phyloP scores from a whole-genome alignment of 1,139 yeast genomes.

The Geotrichum armillariae region DNA sequence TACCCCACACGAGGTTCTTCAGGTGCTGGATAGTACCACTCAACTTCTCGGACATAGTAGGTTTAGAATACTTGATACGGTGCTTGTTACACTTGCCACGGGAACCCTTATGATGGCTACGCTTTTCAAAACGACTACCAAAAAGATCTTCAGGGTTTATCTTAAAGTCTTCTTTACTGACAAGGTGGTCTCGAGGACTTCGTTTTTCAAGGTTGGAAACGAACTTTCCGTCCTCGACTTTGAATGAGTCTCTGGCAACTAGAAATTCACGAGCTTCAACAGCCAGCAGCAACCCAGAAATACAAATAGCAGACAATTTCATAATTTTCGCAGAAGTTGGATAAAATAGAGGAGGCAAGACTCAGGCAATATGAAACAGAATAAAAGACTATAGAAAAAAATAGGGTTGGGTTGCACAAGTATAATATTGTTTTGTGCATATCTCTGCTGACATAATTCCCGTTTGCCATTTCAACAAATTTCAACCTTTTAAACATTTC shows the following conservation, averaged over 20 bases:
- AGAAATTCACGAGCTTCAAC: constrained; percentile 10
- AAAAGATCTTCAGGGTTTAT: neutral
- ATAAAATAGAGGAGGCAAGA: too few relatives aligned
- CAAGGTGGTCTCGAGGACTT: neutral
- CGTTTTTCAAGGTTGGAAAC: constrained; percentile 3
- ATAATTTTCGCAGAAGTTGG: too few relatives aligned
- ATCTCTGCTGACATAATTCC: too few relatives aligned
- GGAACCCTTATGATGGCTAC: constrained; percentile 2
- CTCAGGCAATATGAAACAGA: too few relatives aligned
- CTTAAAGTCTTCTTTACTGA: neutral
- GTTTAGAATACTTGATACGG: too few relatives aligned
- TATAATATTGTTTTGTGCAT: too few relatives aligned
- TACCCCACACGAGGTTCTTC: constrained; percentile 3
- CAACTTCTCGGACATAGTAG: neutral
- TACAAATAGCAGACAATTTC: constrained; percentile 2
- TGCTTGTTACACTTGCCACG: neutral
- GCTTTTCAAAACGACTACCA: neutral
- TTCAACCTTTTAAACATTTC: too few relatives aligned
- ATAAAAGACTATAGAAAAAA: too few relatives aligned
- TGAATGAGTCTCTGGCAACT: constrained; percentile 7
- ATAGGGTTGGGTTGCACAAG: too few relatives aligned
- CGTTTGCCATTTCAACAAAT: too few relatives aligned
- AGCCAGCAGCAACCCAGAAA: neutral
- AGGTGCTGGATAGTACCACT: neutral
- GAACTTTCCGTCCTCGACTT: neutral